phyloP scores from a whole-genome alignment of 1,284 basidiomycete genomes.

The Sanghuangporus weigelae region DNA sequence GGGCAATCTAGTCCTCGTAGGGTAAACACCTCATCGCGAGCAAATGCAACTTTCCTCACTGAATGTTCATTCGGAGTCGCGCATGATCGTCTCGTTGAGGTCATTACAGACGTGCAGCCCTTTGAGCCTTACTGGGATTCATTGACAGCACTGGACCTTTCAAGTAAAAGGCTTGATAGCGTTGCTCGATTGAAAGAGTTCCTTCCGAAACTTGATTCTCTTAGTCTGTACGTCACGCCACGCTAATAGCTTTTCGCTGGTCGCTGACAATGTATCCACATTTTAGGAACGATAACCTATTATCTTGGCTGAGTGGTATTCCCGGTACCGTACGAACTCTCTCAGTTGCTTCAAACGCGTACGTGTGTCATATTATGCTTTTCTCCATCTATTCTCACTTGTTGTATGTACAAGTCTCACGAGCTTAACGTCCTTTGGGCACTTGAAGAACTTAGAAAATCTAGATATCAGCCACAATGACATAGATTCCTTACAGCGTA shows the following conservation, averaged over 20 bases:
- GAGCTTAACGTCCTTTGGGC: constrained; percentile 83
- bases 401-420: constrained; percentile 54
- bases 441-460: constrained; percentile 80
- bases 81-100: constrained; percentile 84
- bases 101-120: constrained; percentile 93
- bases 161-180: constrained; percentile 78
- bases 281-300: constrained; percentile 70
- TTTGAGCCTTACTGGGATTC: constrained; percentile 95
- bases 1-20: constrained; percentile 24
- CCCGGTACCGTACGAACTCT: constrained; percentile 76
- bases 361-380: constrained; percentile 24
- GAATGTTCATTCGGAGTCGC: constrained; percentile 94
- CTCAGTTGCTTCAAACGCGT: constrained; percentile 77
- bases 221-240: constrained; percentile 62
- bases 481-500: constrained; percentile 81
- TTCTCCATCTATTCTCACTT: not conserved
- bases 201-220: constrained; percentile 76
- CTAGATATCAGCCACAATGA: constrained; percentile 91
- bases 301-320: constrained; percentile 86
- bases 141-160: constrained; percentile 73
- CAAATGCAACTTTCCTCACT: constrained; percentile 74
- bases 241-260: not conserved
- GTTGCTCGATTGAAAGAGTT: constrained; percentile 93
- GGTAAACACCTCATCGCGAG: constrained; percentile 2
- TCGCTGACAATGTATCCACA: not conserved